Evolutionary conservation across 1,284 basidiomycete species (phyloP).

Genomic region (Xerocomus tenax): DNA sequence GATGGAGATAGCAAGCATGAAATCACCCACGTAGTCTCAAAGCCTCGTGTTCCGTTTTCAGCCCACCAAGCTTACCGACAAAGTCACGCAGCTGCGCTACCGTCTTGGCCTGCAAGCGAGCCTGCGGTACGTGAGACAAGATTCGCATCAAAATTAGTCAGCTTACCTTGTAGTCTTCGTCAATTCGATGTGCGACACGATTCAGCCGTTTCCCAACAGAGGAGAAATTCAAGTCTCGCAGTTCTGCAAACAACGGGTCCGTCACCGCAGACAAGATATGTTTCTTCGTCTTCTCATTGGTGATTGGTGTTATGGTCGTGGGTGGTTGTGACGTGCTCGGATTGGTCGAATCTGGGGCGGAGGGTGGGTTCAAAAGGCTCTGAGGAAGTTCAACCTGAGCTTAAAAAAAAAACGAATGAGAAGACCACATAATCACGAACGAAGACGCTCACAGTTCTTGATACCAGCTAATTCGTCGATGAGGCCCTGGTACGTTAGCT

Average conservation of each 20-base stretch:
- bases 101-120: conserved; percentile 76
- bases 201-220: conserved; percentile 82
- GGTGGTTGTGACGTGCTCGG: conserved; percentile 38
- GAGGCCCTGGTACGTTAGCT: conserved; percentile 94
- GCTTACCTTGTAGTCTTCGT: conserved; percentile 82
- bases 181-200: conserved; percentile 73
- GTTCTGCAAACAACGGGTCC: conserved; percentile 77
- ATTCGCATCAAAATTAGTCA: conserved; percentile 12
- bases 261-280: conserved; percentile 69
- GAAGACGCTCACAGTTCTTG: conserved; percentile 61
- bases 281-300: conserved; percentile 78
- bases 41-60: conserved; percentile 87
- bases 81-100: conserved; percentile 90
- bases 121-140: conserved; percentile 33
- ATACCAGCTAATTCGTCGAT: conserved; percentile 92
- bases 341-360: conserved; percentile 34
- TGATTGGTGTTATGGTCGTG: conserved; percentile 42
- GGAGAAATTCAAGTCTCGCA: conserved; percentile 91
- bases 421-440: conserved; percentile 1
- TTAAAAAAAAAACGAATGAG: conserved; percentile 31
- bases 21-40: conserved; percentile 69
- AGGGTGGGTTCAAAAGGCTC: conserved; percentile 56
- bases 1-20: conserved; percentile 4
- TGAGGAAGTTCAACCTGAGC: conserved; percentile 88
- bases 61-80: conserved; percentile 85